These are phyloP conservation scores for Mortierella alpina DNA, from an alignment of 192 early-diverging fungal species.

Conservation along the genomic window DNA sequence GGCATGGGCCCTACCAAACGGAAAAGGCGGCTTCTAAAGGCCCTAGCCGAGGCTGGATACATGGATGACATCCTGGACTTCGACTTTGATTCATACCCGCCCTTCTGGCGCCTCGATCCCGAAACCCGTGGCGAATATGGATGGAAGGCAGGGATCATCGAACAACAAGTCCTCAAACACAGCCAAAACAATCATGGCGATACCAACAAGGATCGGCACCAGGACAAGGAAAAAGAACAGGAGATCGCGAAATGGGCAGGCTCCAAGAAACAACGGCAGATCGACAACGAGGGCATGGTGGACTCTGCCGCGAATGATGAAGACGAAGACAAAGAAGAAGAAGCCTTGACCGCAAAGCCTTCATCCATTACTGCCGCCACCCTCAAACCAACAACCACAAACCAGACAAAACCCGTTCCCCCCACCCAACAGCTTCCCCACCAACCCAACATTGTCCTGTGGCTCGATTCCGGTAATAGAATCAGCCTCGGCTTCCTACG, in stretches of 20 bases:
- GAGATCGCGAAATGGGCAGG: not conserved
- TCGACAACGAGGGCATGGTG: not conserved
- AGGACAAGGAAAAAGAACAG: not conserved
- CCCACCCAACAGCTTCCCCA: not conserved
- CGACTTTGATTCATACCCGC: conserved; percentile 55
- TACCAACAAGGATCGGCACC: too few species aligned
- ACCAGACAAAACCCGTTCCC: not conserved
- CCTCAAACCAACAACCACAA: too few species aligned
- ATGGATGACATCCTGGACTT: conserved; percentile 53
- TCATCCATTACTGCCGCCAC: too few species aligned
- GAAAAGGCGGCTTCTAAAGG: conserved; percentile 34
- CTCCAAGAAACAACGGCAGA: not conserved
- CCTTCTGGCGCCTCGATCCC: conserved; percentile 57
- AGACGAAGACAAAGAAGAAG: too few species aligned
- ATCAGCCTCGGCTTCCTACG: conserved; percentile 48
- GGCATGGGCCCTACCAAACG: conserved; percentile 54
- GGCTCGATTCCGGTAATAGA: conserved; percentile 62
- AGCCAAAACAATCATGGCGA: too few species aligned
- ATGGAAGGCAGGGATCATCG: conserved; percentile 63
- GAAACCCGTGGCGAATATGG: conserved; percentile 63
- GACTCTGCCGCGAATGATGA: not conserved
- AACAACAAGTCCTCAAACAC: not conserved
- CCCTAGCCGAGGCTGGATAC: conserved; percentile 44
- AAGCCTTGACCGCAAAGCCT: too few species aligned
- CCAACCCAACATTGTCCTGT: conserved; percentile 54